Conservation (phyloP, 2,329 filamentous ascomycete genomes). For the Claviceps sp. region DNA sequence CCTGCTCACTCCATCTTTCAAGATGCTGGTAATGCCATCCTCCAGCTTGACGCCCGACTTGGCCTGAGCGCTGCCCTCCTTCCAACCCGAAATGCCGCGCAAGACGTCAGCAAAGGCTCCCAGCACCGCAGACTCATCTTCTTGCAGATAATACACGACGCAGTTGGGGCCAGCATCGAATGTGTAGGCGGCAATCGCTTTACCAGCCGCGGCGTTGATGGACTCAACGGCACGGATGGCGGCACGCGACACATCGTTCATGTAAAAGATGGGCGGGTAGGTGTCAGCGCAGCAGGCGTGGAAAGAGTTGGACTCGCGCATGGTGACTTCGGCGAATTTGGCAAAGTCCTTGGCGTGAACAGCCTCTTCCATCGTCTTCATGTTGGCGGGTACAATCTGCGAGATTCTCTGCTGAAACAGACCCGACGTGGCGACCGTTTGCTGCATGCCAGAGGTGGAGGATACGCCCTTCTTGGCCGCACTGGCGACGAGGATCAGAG, state of each 20-base stretch:
- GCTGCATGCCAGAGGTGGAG: conserved; percentile 91
- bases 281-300: conserved; percentile 92
- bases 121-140: conserved; percentile 59
- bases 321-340: conserved; percentile 77
- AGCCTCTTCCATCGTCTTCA: conserved; percentile 74
- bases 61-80: conserved; percentile 39
- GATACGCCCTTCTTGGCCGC: conserved; percentile 93
- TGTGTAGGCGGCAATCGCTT: conserved; percentile 80
- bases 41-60: conserved; percentile 46
- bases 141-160: conserved; percentile 85
- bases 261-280: conserved; percentile 94
- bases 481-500: conserved; percentile 78
- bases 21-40: conserved; percentile 45
- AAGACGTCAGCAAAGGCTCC: conserved; percentile 64
- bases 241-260: conserved; percentile 84
- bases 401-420: conserved; percentile 68
- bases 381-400: conserved; percentile 67
- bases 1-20: conserved; percentile 71
- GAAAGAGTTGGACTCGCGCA: conserved; percentile 95
- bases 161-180: conserved; percentile 97
- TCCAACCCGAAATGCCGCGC: conserved; percentile 57
- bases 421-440: conserved; percentile 82
- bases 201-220: conserved; percentile 70
- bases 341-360: conserved; percentile 69
- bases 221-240: conserved; percentile 80